These are phyloP conservation scores for Claviceps humidiphila DNA, from an alignment of 2,329 filamentous ascomycete genomes.

Conservation along the genomic window DNA sequence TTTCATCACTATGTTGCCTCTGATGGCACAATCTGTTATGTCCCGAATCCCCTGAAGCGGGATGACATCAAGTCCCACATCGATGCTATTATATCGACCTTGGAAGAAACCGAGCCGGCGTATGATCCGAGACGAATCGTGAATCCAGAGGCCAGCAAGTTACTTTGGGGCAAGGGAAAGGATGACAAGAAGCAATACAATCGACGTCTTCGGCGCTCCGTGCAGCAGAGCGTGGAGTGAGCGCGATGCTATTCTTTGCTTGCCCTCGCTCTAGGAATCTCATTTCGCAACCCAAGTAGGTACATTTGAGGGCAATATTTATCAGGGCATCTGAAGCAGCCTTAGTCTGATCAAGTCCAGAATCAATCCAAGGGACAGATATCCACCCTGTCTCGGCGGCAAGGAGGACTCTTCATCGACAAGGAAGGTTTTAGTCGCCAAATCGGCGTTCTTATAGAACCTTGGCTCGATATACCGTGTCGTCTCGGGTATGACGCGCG, in stretches of 20 bases:
- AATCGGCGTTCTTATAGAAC: background rate
- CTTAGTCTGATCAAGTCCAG: background rate
- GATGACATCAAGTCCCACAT: slow-evolving; percentile 78
- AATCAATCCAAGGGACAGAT: background rate
- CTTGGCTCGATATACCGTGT: background rate
- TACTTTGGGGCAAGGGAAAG: slow-evolving; percentile 65
- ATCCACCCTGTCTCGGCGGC: background rate
- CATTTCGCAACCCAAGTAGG: slow-evolving; percentile 9
- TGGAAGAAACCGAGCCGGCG: slow-evolving; percentile 79
- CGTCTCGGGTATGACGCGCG: background rate
- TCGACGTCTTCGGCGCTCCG: slow-evolving; percentile 63
- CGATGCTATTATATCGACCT: slow-evolving; percentile 62
- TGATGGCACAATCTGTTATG: slow-evolving; percentile 75
- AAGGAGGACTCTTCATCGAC: no score
- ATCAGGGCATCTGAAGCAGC: background rate
- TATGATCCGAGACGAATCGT: slow-evolving; percentile 86
- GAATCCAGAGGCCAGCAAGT: slow-evolving; percentile 69
- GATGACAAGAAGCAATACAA: slow-evolving; percentile 79
- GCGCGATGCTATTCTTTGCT: slow-evolving; percentile 7
- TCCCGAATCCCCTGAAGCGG: slow-evolving; percentile 40
- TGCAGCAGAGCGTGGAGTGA: slow-evolving; percentile 55
- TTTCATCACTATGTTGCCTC: slow-evolving; percentile 80
- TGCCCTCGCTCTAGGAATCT: background rate
- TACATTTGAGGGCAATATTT: slow-evolving; percentile 19
- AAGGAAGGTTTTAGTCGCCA: no score